Evolutionary conservation across 768 basidiomycete genomes (phyloP).

Genomic region (Mycena rosella): DNA sequence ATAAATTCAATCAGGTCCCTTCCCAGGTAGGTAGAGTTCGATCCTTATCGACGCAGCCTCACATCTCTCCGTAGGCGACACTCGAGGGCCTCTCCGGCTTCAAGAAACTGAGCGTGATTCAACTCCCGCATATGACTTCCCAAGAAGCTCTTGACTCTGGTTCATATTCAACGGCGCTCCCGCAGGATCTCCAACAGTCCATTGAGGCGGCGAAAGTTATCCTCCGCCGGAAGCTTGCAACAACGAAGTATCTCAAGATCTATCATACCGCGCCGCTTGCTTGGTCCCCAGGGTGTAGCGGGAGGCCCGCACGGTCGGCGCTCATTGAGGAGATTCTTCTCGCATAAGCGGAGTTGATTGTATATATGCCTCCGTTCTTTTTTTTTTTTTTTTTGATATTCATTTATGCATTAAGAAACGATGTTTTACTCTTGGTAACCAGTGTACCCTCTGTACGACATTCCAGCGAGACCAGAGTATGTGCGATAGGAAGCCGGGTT

Average conservation of each 20-base stretch:
- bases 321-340: not conserved
- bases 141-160: not conserved
- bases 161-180: not conserved
- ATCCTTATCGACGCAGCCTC: not conserved
- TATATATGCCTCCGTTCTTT: no score
- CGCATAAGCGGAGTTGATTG: no score
- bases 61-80: not conserved
- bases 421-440: no score
- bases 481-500: no score
- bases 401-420: no score
- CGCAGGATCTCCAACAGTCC: not conserved
- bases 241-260: not conserved
- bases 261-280: not conserved
- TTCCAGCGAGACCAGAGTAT: no score
- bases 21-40: not conserved
- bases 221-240: not conserved
- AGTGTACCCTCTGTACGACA: no score
- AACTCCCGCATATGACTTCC: not conserved
- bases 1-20: not conserved
- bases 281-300: not conserved
- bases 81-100: slow-evolving; percentile 6
- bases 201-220: slow-evolving; percentile 4
- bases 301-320: not conserved
- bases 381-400: no score
- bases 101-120: slow-evolving; percentile 16